Evolutionary conservation across 306 rosid genomes (phyloP), one percentile per base, ranked within the genome.

Genomic region (Acacia crassicarpa): DNA sequence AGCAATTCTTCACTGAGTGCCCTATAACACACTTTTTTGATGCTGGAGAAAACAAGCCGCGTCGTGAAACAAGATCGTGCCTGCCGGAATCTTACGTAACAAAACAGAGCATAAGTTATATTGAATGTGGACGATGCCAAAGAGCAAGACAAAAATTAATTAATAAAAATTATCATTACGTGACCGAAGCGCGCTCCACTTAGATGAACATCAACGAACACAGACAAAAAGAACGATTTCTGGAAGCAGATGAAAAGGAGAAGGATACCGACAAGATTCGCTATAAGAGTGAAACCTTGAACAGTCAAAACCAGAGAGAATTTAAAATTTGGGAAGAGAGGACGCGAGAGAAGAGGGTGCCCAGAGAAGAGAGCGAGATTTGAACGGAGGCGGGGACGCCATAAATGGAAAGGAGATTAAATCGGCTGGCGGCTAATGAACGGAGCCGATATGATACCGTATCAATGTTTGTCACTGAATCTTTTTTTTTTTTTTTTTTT

Each of bases 171-270:
- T 14, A 23, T 15, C 59, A 72, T 72, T 72, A 46, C 76, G 8
- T 46, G 59, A 72, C 1, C 9, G 23, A 72, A 46, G 14, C 59
- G 17, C 76, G 15, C 59, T 27, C 22, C 61, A 2, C 67, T 75
- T 75, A 75, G 78, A 75, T 54, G 78, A 54, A 67, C 49, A 56
- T 54, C 78, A 75, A 75, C 78, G 66, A 74, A 54, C 67, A 20
- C 19, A 2, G 54, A 9, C 32, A 33, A 73, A 74, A 74, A 6
- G 5, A n/a, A n/a, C 8, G 25, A 33, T 19, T 43, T 17, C 19
- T 4, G 17, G 62, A 51, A 54, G 67, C 67, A 38, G 35, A 75
- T 54, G 46, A 23, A 53, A 44, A 2, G 16, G 66, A 74, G 44
- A 35, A 54, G 11, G 58, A 74, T 72, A 17, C 48, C 10, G 44